These are phyloP conservation scores for Eleusine coracana DNA, from an alignment of 176 grass and related monocot species.

Conservation along the genomic window DNA sequence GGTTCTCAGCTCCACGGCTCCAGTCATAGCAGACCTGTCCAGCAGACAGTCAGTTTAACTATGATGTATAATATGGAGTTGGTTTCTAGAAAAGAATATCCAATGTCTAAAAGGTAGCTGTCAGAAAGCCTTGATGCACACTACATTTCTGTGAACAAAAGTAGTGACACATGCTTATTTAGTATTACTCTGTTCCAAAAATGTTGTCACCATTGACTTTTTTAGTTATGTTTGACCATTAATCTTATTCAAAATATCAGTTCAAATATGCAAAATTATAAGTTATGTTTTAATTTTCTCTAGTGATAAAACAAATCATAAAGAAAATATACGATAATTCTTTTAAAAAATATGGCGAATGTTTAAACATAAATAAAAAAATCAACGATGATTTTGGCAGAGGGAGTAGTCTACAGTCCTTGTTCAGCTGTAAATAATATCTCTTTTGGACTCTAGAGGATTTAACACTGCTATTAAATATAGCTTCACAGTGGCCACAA, in stretches of 20 bases:
- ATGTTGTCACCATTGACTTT: no score
- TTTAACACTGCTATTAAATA: neutral
- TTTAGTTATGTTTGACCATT: no score
- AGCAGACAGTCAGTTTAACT: neutral
- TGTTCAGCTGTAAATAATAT: neutral
- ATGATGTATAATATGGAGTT: neutral
- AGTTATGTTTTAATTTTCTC: no score
- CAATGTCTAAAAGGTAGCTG: neutral
- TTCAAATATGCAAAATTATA: no score
- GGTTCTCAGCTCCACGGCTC: constrained; percentile 95
- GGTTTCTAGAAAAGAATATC: neutral
- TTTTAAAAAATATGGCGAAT: no score
- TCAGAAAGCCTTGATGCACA: neutral
- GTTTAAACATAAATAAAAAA: no score
- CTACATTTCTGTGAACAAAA: neutral
- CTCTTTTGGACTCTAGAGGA: neutral
- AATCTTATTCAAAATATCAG: no score
- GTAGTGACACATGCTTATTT: neutral
- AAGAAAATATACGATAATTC: no score
- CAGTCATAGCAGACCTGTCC: constrained; percentile 89
- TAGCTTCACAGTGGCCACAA: neutral
- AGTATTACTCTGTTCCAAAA: no score
- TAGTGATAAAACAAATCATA: no score
- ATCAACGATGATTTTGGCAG: no score
- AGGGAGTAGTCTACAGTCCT: neutral